These are phyloP conservation scores for Erigeron canadensis DNA, from an alignment of 129 eudicot species.

Conservation along the genomic window DNA sequence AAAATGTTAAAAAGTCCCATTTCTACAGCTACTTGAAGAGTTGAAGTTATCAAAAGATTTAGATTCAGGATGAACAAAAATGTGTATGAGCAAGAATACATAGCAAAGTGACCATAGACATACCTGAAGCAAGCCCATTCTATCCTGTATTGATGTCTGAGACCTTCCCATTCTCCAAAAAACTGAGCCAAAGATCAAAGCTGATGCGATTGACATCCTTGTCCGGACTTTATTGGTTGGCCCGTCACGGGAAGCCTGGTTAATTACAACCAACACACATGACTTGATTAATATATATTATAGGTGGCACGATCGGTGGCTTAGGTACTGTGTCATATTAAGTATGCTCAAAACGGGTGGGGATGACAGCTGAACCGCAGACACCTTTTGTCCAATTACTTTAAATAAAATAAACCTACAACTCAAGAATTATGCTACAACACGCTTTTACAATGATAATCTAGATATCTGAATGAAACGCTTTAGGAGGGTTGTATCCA, in stretches of 20 bases:
- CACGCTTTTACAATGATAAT: neutral
- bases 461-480: neutral
- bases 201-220: slow-evolving; percentile 96
- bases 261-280: slow-evolving; percentile 20
- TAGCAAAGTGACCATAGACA: slow-evolving; percentile 7
- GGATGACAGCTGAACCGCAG: neutral
- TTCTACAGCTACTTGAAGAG: neutral
- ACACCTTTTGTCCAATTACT: neutral
- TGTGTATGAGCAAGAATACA: neutral
- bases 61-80: neutral
- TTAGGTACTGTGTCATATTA: neutral
- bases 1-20: neutral
- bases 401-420: no score
- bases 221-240: slow-evolving; percentile 92
- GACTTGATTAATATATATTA: neutral
- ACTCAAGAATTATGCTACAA: no score
- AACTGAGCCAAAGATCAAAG: slow-evolving; percentile 92
- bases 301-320: neutral
- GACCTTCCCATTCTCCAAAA: slow-evolving; percentile 98
- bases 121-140: slow-evolving; percentile 99
- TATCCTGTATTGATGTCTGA: slow-evolving; percentile 94
- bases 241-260: slow-evolving; percentile 98
- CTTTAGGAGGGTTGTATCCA: neutral
- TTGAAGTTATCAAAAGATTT: slow-evolving; percentile 8
- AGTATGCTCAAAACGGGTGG: neutral